phyloP scores from a whole-genome alignment of 129 eudicot species.

The Deinandra increscens region DNA sequence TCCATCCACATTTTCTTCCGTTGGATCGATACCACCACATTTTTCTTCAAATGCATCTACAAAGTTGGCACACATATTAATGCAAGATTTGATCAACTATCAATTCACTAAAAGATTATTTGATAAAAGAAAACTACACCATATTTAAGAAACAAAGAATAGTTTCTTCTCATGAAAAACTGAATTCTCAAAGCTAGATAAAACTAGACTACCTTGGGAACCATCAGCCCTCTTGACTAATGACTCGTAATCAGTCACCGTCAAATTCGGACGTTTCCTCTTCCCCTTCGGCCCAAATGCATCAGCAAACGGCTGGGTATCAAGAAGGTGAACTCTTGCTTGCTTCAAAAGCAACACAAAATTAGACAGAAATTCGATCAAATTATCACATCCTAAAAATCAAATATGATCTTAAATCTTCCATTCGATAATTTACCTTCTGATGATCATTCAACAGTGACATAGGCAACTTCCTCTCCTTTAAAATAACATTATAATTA shows the following conservation, averaged over 20 bases:
- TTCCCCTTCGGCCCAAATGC: conserved; percentile 92
- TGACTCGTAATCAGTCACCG: conserved; percentile 69
- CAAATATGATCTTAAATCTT: neutral
- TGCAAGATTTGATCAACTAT: neutral
- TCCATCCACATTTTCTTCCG: neutral
- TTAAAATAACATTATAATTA: conserved; percentile 70
- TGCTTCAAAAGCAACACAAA: conserved; percentile 71
- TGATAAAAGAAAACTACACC: neutral
- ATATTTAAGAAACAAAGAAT: neutral
- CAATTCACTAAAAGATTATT: neutral
- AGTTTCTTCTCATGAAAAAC: neutral
- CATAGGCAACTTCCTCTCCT: conserved; percentile 87
- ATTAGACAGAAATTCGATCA: conserved; percentile 1
- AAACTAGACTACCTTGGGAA: conserved; percentile 35
- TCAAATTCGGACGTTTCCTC: conserved; percentile 79
- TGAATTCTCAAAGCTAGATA: neutral
- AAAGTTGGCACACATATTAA: conserved; percentile 4
- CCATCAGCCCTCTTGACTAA: conserved; percentile 57
- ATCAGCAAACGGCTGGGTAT: conserved; percentile 84
- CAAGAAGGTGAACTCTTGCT: conserved; percentile 90
- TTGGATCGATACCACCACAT: conserved; percentile 47
- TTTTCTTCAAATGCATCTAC: conserved; percentile 88
- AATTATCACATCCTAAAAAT: neutral
- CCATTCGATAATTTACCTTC: conserved; percentile 71
- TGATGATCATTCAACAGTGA: conserved; percentile 88